phyloP scores from a whole-genome alignment of 257 asterid genomes.

The Rubia yunnanensis region DNA sequence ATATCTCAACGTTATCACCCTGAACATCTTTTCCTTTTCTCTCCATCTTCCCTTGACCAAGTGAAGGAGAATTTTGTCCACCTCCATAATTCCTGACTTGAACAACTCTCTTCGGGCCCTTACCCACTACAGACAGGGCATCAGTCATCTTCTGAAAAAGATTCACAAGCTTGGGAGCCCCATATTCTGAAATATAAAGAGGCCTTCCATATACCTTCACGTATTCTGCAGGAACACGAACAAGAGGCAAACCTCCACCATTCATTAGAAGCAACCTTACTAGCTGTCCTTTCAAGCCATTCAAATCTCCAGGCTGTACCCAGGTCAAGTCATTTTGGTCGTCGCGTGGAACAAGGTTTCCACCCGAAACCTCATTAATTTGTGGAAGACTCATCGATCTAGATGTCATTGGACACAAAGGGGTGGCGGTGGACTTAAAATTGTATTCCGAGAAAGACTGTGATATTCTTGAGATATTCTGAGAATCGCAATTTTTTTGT shows the following conservation, averaged over 20 bases:
- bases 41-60: conserved; percentile 35
- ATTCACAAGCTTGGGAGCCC: conserved; percentile 54
- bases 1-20: conserved; percentile 27
- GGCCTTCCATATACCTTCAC: conserved; percentile 69
- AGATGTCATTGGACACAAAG: conserved; percentile 26
- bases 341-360: conserved; percentile 20
- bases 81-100: conserved; percentile 34
- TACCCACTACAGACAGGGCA: conserved; percentile 45
- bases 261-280: conserved; percentile 60
- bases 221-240: conserved; percentile 64
- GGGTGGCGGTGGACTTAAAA: conserved; percentile 25
- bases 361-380: conserved; percentile 33
- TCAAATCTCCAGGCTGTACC: conserved; percentile 86
- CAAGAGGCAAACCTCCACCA: conserved; percentile 63
- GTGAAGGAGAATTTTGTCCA: conserved; percentile 24
- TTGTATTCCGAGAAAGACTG: conserved; percentile 43
- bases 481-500: conserved; percentile 21
- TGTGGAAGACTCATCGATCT: conserved; percentile 37
- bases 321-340: conserved; percentile 41
- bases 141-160: conserved; percentile 73
- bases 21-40: conserved; percentile 40
- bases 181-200: conserved; percentile 65
- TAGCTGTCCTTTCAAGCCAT: conserved; percentile 71
- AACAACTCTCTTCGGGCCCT: conserved; percentile 49
- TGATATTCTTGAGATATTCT: conserved; percentile 42